Conservation (phyloP, 768 basidiomycete genomes). For the Dioszegia crocea region DNA sequence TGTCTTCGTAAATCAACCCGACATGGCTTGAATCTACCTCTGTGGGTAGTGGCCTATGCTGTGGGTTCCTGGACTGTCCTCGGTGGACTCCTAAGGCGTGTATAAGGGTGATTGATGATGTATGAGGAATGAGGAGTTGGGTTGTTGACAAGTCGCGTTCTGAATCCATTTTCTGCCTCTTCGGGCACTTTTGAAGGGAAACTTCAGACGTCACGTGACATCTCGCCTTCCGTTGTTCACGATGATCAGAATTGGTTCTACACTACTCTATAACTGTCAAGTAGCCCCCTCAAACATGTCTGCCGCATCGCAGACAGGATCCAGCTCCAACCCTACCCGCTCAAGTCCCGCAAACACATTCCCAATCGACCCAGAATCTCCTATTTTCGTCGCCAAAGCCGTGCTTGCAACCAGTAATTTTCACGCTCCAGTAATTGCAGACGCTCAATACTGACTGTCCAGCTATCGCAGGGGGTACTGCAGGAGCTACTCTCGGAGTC, state of each 20-base stretch:
- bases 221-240: not conserved
- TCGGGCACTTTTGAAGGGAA: constrained; percentile 5
- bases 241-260: too few relatives aligned
- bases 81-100: too few relatives aligned
- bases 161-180: constrained; percentile 9
- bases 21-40: too few relatives aligned
- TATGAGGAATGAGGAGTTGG: not conserved
- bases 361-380: constrained; percentile 37
- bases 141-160: constrained; percentile 12
- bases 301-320: not conserved
- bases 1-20: too few relatives aligned
- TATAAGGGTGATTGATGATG: not conserved
- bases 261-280: too few relatives aligned
- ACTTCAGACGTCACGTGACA: too few relatives aligned
- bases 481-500: constrained; percentile 55
- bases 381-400: constrained; percentile 34
- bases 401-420: constrained; percentile 25
- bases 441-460: constrained; percentile 1
- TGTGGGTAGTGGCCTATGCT: too few relatives aligned
- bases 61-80: too few relatives aligned
- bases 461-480: constrained; percentile 61
- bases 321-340: not conserved
- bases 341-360: not conserved
- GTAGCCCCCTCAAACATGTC: not conserved
- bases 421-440: not conserved